Conservation (phyloP, 345 rosid species). For the Rhodomyrtus tomentosa region DNA sequence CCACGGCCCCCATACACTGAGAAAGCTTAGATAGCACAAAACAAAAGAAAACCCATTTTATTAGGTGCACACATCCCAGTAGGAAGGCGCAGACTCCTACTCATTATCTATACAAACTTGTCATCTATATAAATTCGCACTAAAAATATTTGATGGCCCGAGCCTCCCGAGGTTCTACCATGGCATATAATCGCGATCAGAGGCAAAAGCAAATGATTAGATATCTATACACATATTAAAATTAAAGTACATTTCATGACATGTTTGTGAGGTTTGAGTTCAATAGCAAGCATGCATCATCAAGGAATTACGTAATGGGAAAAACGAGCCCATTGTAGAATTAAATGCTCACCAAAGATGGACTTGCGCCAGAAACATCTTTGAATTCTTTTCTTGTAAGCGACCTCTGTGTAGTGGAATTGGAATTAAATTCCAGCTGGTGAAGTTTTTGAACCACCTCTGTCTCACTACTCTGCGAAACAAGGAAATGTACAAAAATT, state of each 20-base stretch:
- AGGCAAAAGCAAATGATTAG: background rate
- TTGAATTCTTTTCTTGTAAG: conserved; percentile 35
- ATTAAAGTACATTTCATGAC: background rate
- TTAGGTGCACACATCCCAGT: background rate
- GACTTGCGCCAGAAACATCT: conserved; percentile 27
- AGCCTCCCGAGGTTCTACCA: background rate
- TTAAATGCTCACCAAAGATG: conserved; percentile 44
- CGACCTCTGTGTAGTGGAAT: conserved; percentile 35
- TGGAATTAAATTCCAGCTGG: conserved; percentile 55
- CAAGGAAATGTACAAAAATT: conserved; percentile 1
- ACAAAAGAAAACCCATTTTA: background rate
- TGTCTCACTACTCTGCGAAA: conserved; percentile 57
- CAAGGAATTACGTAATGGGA: background rate
- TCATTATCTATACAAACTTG: background rate
- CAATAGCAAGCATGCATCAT: background rate
- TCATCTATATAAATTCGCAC: background rate
- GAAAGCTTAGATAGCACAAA: background rate
- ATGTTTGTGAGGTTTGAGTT: background rate
- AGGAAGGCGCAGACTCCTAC: background rate
- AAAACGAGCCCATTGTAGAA: background rate
- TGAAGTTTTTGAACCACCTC: conserved; percentile 63
- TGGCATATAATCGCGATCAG: background rate
- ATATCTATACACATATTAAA: background rate
- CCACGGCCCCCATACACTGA: background rate
- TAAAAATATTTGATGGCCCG: background rate